Evolutionary conservation across 2,329 filamentous ascomycete genomes (phyloP), one percentile per base, ranked within the genome.

Genomic region (Neonectria magnoliae): DNA sequence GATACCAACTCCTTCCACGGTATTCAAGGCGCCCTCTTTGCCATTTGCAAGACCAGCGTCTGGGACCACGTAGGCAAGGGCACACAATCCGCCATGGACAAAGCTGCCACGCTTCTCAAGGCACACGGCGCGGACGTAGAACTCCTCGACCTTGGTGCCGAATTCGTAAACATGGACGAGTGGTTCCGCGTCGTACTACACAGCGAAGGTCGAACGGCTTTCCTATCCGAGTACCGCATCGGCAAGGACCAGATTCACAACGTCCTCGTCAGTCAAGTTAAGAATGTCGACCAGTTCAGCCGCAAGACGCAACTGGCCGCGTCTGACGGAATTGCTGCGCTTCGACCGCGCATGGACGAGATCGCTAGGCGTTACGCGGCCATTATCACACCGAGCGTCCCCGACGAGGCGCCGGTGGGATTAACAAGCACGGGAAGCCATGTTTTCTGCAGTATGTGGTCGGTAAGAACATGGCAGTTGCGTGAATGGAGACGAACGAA

Each of bases 351-450:
- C 36, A 82, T 87, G 14, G 89, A 91, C 70, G 77, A 76, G 2
- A 82, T 90, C 22, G 82, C 84, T 0, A 75, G 77, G 0, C 75
- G 76, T 20, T 91, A 89, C 65, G 83, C 83, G 16, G 87, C 86
- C 0, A 80, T 91, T 1, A 71, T 91, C 42, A 86, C 84, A 0
- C 89, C 89, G 0, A 90, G 87, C 69, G 86, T 84, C 0, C 74
- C 83, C 0, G 89, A 89, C 62, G 88, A 89, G 70, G 89, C 89
- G 0, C 87, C 89, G 0, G 60, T 83, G 2, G 89, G 88, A 2
- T 54, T 76, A 0, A 80, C 81, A 22, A 82, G 76, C 62, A 91
- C 88, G 0, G 89, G 89, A 0, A 86, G 81, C 68, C 81, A 87
- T 29, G 81, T 77, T 2, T 87, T 88, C 66, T 85, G 84, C 70